A percentile compares a stretch with the other conserved stretches of the same genome.
These are phyloP conservation scores for Lentithecium fluviatile DNA, from an alignment of 495 filamentous ascomycete genomes.

Conservation along the genomic window DNA sequence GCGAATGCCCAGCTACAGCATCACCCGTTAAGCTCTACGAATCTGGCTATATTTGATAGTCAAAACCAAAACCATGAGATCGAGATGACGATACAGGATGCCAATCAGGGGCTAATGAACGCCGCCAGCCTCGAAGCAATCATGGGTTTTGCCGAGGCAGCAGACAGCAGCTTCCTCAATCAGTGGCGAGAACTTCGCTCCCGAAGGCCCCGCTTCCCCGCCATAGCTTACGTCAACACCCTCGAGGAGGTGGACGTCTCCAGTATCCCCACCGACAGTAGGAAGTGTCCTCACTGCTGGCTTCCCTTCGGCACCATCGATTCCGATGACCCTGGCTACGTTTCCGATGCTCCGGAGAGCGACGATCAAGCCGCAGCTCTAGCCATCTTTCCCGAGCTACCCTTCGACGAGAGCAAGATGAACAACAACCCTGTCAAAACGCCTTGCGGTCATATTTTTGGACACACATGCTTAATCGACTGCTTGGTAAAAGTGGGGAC, in stretches of 20 bases:
- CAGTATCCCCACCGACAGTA: not conserved
- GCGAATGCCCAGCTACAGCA: no score
- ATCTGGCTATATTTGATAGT: no score
- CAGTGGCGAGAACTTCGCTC: no score
- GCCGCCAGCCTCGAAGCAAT: no score
- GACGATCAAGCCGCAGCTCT: not conserved
- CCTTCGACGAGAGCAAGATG: not conserved
- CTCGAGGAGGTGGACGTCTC: not conserved
- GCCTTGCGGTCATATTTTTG: not conserved
- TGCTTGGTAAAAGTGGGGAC: not conserved
- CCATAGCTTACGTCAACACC: not conserved
- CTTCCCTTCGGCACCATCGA: not conserved
- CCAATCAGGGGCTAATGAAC: no score
- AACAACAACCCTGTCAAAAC: not conserved
- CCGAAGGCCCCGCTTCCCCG: no score
- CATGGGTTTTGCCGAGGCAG: no score
- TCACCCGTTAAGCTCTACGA: no score
- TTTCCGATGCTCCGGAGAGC: not conserved
- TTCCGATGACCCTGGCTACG: not conserved
- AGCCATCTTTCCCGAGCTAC: not conserved
- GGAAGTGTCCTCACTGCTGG: not conserved
- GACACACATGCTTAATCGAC: not conserved
- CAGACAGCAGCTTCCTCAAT: no score
- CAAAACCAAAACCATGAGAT: no score
- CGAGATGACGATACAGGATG: no score